phyloP scores from a whole-genome alignment of 164 flowering plant species.

The Kalanchoe fedtschenkoi region DNA sequence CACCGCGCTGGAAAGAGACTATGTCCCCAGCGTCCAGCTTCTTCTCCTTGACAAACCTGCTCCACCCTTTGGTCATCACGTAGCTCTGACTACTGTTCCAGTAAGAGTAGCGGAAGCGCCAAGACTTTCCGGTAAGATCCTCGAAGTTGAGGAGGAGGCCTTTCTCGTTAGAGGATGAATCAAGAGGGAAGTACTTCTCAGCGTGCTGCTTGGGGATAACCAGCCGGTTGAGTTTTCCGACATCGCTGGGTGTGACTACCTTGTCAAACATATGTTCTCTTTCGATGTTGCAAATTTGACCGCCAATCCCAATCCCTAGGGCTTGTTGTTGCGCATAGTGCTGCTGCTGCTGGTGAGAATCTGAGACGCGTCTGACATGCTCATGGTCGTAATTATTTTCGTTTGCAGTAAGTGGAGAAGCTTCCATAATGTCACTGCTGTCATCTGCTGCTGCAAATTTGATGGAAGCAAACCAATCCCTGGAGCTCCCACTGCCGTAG shows the following conservation, averaged over 20 bases:
- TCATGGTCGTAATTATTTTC: not conserved
- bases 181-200: conserved; percentile 85
- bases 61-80: conserved; percentile 98
- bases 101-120: conserved; percentile 90
- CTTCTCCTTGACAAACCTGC: conserved; percentile 91
- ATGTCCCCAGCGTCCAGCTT: conserved; percentile 83
- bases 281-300: conserved; percentile 16
- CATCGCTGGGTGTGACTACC: conserved; percentile 92
- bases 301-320: conserved; percentile 5
- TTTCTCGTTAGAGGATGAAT: conserved; percentile 57
- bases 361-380: not conserved
- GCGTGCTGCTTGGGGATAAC: conserved; percentile 97
- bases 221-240: conserved; percentile 82
- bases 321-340: conserved; percentile 1
- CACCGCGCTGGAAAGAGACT: conserved; percentile 70
- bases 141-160: conserved; percentile 73
- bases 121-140: conserved; percentile 68
- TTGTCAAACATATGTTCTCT: conserved; percentile 94
- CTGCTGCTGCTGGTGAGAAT: not conserved
- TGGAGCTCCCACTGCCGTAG: not conserved
- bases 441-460: conserved; percentile 5
- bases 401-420: not conserved
- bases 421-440: not conserved
- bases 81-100: conserved; percentile 99
- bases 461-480: conserved; percentile 1